Base-by-base conservation (phyloP, 305 asterid species). In the Fraxinus dipetala region DNA sequence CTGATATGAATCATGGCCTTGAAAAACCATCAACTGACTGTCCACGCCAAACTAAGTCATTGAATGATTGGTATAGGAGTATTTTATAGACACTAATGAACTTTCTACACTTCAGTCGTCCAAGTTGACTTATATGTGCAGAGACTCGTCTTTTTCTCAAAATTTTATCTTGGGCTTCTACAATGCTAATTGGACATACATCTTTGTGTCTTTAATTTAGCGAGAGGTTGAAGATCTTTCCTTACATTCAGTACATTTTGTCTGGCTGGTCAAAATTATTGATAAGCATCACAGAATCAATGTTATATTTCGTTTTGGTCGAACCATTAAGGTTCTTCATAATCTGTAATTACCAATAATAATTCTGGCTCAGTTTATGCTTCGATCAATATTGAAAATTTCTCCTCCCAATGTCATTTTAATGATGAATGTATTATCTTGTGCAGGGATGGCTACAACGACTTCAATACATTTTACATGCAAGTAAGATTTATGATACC, bases 381-480 rank as follows among this genome's bases (percentile, higher is more conserved):
- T 45, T 77, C 84, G 38, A 83, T 80, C 63, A 26, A 24, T 22
- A 59, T 30, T 45, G 48, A 65, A 63, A 51, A 76, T 54, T 14
- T 84, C 75, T 54, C 38, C 22, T 32, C 56, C 35, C 63, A 77
- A 11, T 76, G 69, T 54, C 77, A 45, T 86, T 56, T 28, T 88
- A 78, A 93, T 84, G 79, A 82, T 87, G 78, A 80, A 81, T 38
- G 54, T 84, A 51, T 67, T 80, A 26, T 91, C 38, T 85, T 87
- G 70, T 87, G 93, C 98, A 96, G 99, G 96, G 98, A 96, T 79
- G 99, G 99, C 54, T 96, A 96, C 94, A 96, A 96, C 72, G 99
- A 96, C 91, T 96, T 96, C 97, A 96, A 96, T 85, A 96, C 99
- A 40, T 96, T 96, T 91, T 96, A 96, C 88, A 91, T 96, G 97